Percentiles rank a stretch among this genome's conserved stretches.
phyloP scores from a whole-genome alignment of 768 basidiomycete genomes.

The Boletus tomentosulus region DNA sequence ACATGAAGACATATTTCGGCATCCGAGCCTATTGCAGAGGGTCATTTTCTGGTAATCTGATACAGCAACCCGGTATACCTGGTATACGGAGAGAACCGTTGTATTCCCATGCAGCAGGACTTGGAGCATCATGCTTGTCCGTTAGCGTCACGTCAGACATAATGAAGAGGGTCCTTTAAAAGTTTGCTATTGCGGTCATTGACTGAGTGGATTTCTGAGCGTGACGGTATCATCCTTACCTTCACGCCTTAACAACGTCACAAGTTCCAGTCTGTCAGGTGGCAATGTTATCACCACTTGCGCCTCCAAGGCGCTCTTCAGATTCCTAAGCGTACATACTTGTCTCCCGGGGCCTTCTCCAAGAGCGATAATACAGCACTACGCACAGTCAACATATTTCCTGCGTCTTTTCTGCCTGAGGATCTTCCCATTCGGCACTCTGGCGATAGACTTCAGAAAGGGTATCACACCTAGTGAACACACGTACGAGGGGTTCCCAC shows the following conservation, averaged over 20 bases:
- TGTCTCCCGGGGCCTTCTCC: slow-evolving; percentile 71
- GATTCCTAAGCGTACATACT: slow-evolving; percentile 60
- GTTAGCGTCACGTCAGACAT: slow-evolving; percentile 65
- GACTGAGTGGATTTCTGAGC: neutral
- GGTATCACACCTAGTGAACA: neutral
- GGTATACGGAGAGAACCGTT: slow-evolving; percentile 39
- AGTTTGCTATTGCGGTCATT: slow-evolving; percentile 40
- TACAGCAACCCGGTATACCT: slow-evolving; percentile 36
- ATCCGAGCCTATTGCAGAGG: slow-evolving; percentile 6
- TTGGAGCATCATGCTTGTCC: slow-evolving; percentile 40
- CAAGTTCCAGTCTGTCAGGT: slow-evolving; percentile 24
- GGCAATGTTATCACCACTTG: slow-evolving; percentile 62
- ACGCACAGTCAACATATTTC: slow-evolving; percentile 55
- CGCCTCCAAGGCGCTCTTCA: slow-evolving; percentile 76
- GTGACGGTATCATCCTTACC: slow-evolving; percentile 14
- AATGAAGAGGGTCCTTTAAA: slow-evolving; percentile 74
- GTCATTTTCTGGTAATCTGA: neutral
- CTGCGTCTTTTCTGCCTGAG: slow-evolving; percentile 59
- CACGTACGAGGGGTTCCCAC: slow-evolving; percentile 68
- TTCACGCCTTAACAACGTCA: slow-evolving; percentile 45
- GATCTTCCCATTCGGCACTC: slow-evolving; percentile 62
- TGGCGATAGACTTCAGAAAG: slow-evolving; percentile 22
- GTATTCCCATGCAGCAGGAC: slow-evolving; percentile 49
- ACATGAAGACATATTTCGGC: slow-evolving; percentile 45
- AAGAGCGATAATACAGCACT: slow-evolving; percentile 58